Conservation (phyloP, 2,329 filamentous ascomycete genomes). For the Fusarium coicis region DNA sequence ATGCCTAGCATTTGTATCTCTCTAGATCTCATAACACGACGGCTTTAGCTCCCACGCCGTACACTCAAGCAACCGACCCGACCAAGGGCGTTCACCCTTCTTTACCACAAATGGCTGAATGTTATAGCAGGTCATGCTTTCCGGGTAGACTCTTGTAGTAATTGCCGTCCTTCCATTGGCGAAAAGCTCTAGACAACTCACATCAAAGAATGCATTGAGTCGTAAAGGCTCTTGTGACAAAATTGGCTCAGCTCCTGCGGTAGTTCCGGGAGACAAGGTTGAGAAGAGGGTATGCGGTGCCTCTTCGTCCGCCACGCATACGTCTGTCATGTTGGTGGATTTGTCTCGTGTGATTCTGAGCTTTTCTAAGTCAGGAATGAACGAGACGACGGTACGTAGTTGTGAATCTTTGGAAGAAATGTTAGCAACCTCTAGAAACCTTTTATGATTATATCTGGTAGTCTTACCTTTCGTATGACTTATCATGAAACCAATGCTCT, state of each 20-base stretch:
- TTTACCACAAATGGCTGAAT: neutral
- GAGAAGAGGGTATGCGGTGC: neutral
- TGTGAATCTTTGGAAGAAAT: neutral
- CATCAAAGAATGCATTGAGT: neutral
- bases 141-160: neutral
- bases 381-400: neutral
- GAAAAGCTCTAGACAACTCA: neutral
- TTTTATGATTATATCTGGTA: rapidly evolving
- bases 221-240: neutral
- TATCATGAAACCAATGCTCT: neutral
- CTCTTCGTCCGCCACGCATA: neutral
- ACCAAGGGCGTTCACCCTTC: neutral
- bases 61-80: neutral
- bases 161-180: neutral
- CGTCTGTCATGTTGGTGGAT: neutral
- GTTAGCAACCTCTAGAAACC: rapidly evolving
- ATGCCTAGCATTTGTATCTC: rapidly evolving
- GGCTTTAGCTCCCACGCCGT: neutral
- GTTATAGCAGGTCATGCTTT: neutral
- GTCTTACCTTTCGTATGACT: neutral
- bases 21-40: rapidly evolving
- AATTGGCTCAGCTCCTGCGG: rapidly evolving
- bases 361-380: neutral
- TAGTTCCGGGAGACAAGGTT: neutral
- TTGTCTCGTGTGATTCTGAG: neutral